These are phyloP conservation scores for Adenanthera pavonina DNA, from an alignment of 306 rosid genomes.

Conservation along the genomic window DNA sequence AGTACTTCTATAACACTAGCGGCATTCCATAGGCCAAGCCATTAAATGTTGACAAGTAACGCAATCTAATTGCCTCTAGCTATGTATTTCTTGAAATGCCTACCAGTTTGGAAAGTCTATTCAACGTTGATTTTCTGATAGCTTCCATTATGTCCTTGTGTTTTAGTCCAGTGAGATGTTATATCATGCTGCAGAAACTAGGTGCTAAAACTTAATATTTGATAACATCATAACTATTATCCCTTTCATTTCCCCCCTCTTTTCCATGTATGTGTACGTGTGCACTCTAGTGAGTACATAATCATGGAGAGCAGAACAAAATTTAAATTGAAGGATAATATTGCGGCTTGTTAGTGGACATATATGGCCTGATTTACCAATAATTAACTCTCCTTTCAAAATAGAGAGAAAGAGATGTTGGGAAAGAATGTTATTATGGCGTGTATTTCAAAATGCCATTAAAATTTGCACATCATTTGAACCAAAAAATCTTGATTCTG, in stretches of 20 bases:
- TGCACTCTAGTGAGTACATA: background rate
- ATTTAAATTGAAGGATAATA: constrained; percentile 5
- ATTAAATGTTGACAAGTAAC: constrained; percentile 12
- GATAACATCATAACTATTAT: background rate
- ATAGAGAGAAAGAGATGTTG: background rate
- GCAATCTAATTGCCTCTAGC: constrained; percentile 2
- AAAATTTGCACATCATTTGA: constrained; percentile 26
- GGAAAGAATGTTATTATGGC: background rate
- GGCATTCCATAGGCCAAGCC: constrained; percentile 13
- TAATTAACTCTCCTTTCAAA: background rate
- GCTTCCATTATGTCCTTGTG: background rate
- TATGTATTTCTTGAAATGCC: background rate
- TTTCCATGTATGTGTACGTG: background rate
- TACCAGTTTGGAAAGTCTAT: background rate
- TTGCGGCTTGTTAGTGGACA: constrained; percentile 10
- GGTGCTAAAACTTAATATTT: constrained; percentile 4
- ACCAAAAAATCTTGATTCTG: constrained; percentile 3
- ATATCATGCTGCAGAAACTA: background rate
- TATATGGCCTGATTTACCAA: constrained; percentile 13
- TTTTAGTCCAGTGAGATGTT: background rate
- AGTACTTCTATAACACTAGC: constrained; percentile 19
- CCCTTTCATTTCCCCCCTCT: background rate
- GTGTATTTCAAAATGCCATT: background rate
- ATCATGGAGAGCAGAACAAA: constrained; percentile 12
- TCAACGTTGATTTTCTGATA: constrained; percentile 2